A percentile compares a stretch with the other conserved stretches of the same genome.
Evolutionary conservation across 345 rosid species (phyloP).

Genomic region (Rhizophora mangle): DNA sequence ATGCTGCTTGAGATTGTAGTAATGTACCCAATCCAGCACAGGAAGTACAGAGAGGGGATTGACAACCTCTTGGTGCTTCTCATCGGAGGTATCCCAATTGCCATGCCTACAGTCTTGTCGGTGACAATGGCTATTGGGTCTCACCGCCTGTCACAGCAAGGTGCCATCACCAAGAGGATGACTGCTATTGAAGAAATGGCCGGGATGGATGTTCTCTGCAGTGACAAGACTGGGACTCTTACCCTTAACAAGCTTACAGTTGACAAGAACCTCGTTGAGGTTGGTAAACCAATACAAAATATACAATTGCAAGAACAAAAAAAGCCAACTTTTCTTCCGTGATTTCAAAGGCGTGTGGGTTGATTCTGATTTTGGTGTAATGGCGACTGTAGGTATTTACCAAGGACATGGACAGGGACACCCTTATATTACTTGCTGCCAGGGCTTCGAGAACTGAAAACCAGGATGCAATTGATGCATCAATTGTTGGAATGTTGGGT

Average conservation of each 20-base stretch:
- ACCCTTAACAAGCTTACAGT: constrained; percentile 96
- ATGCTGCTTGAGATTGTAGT: constrained; percentile 68
- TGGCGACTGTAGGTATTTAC: constrained; percentile 47
- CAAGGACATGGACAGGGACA: constrained; percentile 43
- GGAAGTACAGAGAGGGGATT: constrained; percentile 75
- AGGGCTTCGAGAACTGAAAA: constrained; percentile 91
- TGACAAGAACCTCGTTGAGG: constrained; percentile 79
- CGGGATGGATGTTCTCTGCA: constrained; percentile 96
- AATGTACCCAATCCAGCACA: constrained; percentile 74
- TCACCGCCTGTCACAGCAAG: constrained; percentile 82
- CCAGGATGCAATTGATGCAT: constrained; percentile 96
- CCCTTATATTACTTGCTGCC: constrained; percentile 61
- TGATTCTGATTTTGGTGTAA: constrained; percentile 1
- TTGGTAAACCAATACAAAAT: constrained; percentile 14
- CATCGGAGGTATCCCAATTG: constrained; percentile 96
- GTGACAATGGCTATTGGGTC: constrained; percentile 99
- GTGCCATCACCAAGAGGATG: constrained; percentile 97
- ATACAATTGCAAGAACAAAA: not conserved
- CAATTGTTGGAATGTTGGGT: constrained; percentile 77
- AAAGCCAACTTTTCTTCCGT: not conserved
- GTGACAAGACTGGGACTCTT: constrained; percentile 94
- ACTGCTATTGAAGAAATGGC: constrained; percentile 99
- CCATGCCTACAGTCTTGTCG: constrained; percentile 94
- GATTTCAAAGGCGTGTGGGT: not conserved
- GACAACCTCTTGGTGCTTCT: constrained; percentile 95